Evolutionary conservation across 73 alveolate genomes (phyloP).

Genomic region (Breviolum minutum): DNA sequence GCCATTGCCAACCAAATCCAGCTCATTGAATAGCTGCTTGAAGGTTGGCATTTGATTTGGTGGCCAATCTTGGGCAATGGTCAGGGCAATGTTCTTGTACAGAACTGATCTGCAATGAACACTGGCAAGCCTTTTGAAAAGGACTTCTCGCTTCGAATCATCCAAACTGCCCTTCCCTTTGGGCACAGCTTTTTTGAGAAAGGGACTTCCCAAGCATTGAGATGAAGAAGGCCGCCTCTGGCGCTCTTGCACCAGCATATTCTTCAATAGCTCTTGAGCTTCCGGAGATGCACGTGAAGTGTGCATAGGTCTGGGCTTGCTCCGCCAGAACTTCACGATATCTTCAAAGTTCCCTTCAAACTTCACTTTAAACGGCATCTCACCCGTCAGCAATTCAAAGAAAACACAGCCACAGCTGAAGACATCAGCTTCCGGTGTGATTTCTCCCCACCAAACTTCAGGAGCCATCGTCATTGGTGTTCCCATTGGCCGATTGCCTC

Average conservation of each 20-base stretch:
- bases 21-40: conserved; percentile 77
- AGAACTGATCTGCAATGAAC: conserved; percentile 69
- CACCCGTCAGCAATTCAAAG: conserved; percentile 64
- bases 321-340: conserved; percentile 76
- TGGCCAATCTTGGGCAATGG: conserved; percentile 86
- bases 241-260: conserved; percentile 79
- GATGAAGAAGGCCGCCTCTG: conserved; percentile 81
- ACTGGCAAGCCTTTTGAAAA: conserved; percentile 46
- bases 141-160: background rate
- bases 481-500: conserved; percentile 86
- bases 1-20: conserved; percentile 64
- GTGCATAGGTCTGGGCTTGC: conserved; percentile 42
- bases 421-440: conserved; percentile 89
- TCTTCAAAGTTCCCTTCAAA: conserved; percentile 76
- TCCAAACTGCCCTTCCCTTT: conserved; percentile 43
- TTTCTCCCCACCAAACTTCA: conserved; percentile 88
- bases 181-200: conserved; percentile 37
- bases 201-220: conserved; percentile 50
- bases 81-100: conserved; percentile 70
- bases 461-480: conserved; percentile 95
- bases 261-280: conserved; percentile 34
- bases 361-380: conserved; percentile 75
- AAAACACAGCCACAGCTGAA: conserved; percentile 93
- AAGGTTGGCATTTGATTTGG: conserved; percentile 88
- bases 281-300: conserved; percentile 16